Evolutionary conservation across 345 rosid genomes (phyloP), one percentile per base, ranked within the genome.

Genomic region (Acer yangbiense): DNA sequence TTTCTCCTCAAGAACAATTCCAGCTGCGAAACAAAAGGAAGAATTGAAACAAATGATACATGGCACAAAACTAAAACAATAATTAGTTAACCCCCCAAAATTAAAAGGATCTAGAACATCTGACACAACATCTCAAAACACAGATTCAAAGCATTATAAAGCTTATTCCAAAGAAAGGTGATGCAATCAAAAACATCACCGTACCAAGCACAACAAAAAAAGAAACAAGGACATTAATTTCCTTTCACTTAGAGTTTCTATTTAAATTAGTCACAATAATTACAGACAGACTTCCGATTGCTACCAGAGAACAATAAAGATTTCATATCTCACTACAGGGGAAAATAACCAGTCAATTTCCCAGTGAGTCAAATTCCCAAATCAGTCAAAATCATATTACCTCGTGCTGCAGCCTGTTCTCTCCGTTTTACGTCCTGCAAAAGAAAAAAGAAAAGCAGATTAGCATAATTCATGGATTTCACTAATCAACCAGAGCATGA

Each of bases 321-420:
- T 20, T 13, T 43, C 41, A 44, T 65, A 58, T 58, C 67, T 74
- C 48, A 5, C 27, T 4, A 21, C 25, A 41, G 41, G 18, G 23
- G 29, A 39, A 18, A 35, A 52, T 41, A 29, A 66, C 21, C 20
- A 44, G n/a, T 48, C 8, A 14, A 75, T 50, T 50, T 27, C 46
- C 78, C 78, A 65, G 46, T 1, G 46, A 8, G 11, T 43, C 46
- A 43, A 43, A 43, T 43, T 43, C 46, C 78, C 78, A 65, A 63
- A 76, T 6, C 66, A 65, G 63, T n/a, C n/a, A 68, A 60, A 48
- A 63, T 18, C 41, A 54, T 77, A 54, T 57, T 87, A 90, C 99
- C 98, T 89, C 93, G 86, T 73, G 98, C 93, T 44, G 94, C 94
- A 82, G 99, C 99, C 77, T 97, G 98, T 90, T 97, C 99, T 86